phyloP scores from a whole-genome alignment of 2,329 filamentous ascomycete genomes.

The Fusarium hostae region DNA sequence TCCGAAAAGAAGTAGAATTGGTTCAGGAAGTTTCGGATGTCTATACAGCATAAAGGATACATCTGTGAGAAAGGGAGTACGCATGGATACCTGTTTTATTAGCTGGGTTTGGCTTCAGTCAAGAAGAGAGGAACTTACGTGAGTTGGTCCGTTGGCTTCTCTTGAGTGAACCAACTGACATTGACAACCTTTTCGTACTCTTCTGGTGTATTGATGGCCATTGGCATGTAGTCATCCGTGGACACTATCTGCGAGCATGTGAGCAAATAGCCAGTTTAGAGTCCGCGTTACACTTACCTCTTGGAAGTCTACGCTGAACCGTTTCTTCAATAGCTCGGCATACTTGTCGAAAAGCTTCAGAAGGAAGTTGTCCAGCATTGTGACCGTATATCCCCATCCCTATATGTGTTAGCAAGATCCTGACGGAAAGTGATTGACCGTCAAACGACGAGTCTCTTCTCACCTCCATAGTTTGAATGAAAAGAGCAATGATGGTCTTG shows the following conservation, averaged over 20 bases:
- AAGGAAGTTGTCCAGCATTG: conserved; percentile 83
- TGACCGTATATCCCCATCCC: conserved; percentile 91
- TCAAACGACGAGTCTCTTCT: no score
- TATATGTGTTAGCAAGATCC: conserved; percentile 84
- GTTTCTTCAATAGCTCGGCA: conserved; percentile 85
- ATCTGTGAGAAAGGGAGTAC: conserved; percentile 99
- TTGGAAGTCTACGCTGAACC: conserved; percentile 96
- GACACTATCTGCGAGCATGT: conserved; percentile 67
- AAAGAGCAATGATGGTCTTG: conserved; percentile 90
- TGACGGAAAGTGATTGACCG: no score
- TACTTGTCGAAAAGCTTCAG: conserved; percentile 95
- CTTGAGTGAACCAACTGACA: conserved; percentile 94
- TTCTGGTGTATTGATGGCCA: conserved; percentile 90
- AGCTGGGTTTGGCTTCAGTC: not conserved
- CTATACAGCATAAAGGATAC: conserved; percentile 98
- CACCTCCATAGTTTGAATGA: conserved; percentile 99
- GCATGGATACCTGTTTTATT: conserved; percentile 77
- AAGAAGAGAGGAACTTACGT: conserved; percentile 61
- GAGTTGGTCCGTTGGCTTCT: conserved; percentile 79
- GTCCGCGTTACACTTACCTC: conserved; percentile 66
- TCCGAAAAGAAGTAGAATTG: conserved; percentile 98
- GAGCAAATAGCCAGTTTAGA: not conserved
- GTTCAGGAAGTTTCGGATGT: conserved; percentile 96
- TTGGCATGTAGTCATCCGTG: conserved; percentile 99
- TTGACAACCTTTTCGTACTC: conserved; percentile 97